A percentile compares a stretch with the other conserved stretches of the same genome.
Conservation (phyloP, 768 basidiomycete genomes). For the Hysterangium stoloniferum region DNA sequence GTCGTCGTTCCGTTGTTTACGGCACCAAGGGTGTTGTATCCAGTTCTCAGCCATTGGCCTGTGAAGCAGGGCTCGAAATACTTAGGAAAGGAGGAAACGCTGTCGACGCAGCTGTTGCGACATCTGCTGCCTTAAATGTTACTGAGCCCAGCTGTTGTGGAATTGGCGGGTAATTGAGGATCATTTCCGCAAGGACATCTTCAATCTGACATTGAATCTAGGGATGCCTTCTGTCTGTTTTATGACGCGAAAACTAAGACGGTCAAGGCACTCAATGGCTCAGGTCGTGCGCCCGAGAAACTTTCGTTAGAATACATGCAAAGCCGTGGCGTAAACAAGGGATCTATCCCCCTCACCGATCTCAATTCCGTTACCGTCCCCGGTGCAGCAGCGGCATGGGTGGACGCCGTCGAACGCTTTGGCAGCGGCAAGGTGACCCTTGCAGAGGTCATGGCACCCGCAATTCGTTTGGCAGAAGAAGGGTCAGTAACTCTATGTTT, state of each 20-base stretch:
- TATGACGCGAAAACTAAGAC: conserved; percentile 76
- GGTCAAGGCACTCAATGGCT: conserved; percentile 88
- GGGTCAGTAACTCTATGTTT: conserved; percentile 42
- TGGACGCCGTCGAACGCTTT: conserved; percentile 77
- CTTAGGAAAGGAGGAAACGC: conserved; percentile 93
- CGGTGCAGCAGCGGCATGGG: conserved; percentile 93
- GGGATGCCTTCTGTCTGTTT: conserved; percentile 90
- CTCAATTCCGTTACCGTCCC: conserved; percentile 91
- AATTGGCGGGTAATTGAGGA: conserved; percentile 68
- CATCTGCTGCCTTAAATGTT: conserved; percentile 86
- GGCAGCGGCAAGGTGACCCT: conserved; percentile 66
- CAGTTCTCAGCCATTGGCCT: conserved; percentile 85
- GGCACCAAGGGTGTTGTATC: conserved; percentile 83
- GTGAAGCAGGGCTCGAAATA: conserved; percentile 88
- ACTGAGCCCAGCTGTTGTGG: conserved; percentile 85
- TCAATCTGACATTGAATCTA: conserved; percentile 21
- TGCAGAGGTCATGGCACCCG: conserved; percentile 77
- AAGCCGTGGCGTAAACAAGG: conserved; percentile 57
- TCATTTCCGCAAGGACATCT: conserved; percentile 12
- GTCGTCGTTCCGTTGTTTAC: conserved; percentile 81
- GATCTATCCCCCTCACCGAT: conserved; percentile 67
- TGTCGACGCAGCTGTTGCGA: conserved; percentile 92
- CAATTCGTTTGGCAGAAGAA: conserved; percentile 85
- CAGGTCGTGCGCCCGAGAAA: conserved; percentile 77
- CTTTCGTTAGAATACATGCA: conserved; percentile 69